Evolutionary conservation across 2,329 filamentous ascomycete genomes (phyloP).

Genomic region (Passalora sequoiae): DNA sequence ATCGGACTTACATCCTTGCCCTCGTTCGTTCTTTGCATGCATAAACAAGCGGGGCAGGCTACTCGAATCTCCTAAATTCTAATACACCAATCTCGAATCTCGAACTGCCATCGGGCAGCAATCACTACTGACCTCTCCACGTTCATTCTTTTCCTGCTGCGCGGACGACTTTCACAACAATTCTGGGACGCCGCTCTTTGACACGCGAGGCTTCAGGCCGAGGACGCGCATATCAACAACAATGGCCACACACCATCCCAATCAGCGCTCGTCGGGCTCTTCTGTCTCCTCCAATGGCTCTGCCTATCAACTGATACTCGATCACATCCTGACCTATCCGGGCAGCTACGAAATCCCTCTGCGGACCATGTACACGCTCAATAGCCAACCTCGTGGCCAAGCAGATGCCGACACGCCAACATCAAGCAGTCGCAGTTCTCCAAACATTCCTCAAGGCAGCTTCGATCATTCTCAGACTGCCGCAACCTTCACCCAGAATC

Average conservation of each 20-base stretch:
- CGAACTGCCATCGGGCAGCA: no score
- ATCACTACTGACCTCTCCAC: no score
- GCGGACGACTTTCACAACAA: neutral
- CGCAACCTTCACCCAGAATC: constrained; percentile 46
- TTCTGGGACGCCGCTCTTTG: neutral
- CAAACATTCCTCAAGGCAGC: constrained; percentile 33
- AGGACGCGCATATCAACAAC: neutral
- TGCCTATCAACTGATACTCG: constrained; percentile 45
- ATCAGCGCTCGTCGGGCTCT: constrained; percentile 26
- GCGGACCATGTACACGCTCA: constrained; percentile 63
- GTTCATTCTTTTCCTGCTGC: no score
- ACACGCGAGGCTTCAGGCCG: neutral
- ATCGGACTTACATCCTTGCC: no score
- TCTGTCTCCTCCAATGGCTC: constrained; percentile 40
- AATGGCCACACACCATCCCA: constrained; percentile 13
- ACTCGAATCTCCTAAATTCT: no score
- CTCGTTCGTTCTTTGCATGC: no score
- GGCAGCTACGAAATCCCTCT: constrained; percentile 61
- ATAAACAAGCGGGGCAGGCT: no score
- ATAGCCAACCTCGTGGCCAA: constrained; percentile 52
- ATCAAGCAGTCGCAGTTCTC: constrained; percentile 34
- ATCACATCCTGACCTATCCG: constrained; percentile 57
- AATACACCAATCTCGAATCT: no score
- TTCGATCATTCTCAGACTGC: constrained; percentile 29
- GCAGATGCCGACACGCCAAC: constrained; percentile 29